Evolutionary conservation across 139 green algal species (phyloP), one percentile per base, ranked within the genome.

Genomic region (Haematococcus sp.): DNA sequence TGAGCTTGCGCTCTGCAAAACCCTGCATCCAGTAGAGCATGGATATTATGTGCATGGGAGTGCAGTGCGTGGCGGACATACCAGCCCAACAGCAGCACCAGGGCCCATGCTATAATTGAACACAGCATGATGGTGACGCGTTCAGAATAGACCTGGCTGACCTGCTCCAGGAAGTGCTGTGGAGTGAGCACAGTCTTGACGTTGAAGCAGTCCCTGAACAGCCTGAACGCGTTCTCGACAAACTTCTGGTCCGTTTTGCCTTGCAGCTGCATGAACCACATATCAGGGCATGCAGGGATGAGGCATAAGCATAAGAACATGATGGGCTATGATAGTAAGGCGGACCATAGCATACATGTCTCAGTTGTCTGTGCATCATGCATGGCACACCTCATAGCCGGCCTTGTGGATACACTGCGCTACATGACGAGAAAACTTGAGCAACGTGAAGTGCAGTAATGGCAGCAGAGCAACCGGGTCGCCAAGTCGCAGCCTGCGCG

Each of bases 1-100:
- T 49, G 25, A 93, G 66, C 76, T 96, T 96, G 11, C 89, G 76
- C 80, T 94, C 89, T 2, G 91, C 90, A 83, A 84, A 96, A 31
- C 89, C 88, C 84, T 93, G 84, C 63, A 46, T 68, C n/a, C 32
- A 67, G 17, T 13, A 4, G 49, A 44, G 43, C 46, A 23, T 30
- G 66, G n/a, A 35, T 65, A 31, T n/a, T n/a, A n/a, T n/a, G n/a
- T n/a, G n/a, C n/a, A n/a, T n/a, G n/a, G n/a, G n/a, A n/a, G n/a
- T n/a, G n/a, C n/a, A n/a, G n/a, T n/a, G n/a, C n/a, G n/a, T n/a
- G n/a, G n/a, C n/a, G n/a, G n/a, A n/a, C n/a, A n/a, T n/a, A n/a
- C n/a, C n/a, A n/a, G n/a, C n/a, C n/a, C n/a, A n/a, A n/a, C n/a
- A n/a, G n/a, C n/a, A n/a, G n/a, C n/a, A n/a, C n/a, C n/a, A n/a